A percentile compares a stretch with the other conserved stretches of the same genome.
phyloP scores from a whole-genome alignment of 164 flowering plant genomes.

The Houttuynia cordata region DNA sequence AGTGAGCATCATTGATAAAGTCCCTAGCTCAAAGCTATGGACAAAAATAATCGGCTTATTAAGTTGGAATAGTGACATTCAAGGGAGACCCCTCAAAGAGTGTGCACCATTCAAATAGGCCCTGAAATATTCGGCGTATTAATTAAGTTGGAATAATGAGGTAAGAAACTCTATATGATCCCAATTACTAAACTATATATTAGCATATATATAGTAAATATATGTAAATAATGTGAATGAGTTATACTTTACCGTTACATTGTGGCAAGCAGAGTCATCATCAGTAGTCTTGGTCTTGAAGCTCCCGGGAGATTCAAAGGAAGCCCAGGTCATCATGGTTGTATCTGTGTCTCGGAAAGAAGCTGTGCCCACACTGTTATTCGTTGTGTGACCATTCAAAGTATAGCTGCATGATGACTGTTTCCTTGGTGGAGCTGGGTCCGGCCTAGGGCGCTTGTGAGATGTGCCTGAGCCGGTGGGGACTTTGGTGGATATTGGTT shows the following conservation, averaged over 20 bases:
- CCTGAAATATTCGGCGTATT: too few relatives aligned
- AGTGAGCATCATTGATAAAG: too few relatives aligned
- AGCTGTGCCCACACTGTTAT: conserved; percentile 29
- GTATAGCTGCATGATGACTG: conserved; percentile 4
- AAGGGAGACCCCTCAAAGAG: too few relatives aligned
- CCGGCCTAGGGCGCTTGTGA: conserved; percentile 20
- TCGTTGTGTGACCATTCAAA: conserved; percentile 4
- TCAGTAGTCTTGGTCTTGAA: conserved; percentile 26
- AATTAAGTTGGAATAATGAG: too few relatives aligned
- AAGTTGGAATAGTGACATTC: too few relatives aligned
- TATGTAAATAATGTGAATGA: too few relatives aligned
- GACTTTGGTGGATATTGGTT: conserved; percentile 7
- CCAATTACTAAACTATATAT: too few relatives aligned
- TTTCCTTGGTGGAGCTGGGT: conserved; percentile 7
- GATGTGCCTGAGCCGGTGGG: neutral
- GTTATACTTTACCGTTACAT: conserved; percentile 33
- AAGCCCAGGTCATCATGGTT: conserved; percentile 38
- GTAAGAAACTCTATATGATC: too few relatives aligned
- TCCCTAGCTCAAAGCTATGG: too few relatives aligned
- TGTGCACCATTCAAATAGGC: too few relatives aligned
- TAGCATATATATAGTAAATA: too few relatives aligned
- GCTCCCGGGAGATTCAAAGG: conserved; percentile 35
- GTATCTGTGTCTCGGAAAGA: conserved; percentile 25
- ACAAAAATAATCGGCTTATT: too few relatives aligned
- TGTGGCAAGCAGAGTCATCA: conserved; percentile 37